These are phyloP conservation scores for Rhizopus microsporus DNA, from an alignment of 371 early-diverging fungal species.

Conservation along the genomic window DNA sequence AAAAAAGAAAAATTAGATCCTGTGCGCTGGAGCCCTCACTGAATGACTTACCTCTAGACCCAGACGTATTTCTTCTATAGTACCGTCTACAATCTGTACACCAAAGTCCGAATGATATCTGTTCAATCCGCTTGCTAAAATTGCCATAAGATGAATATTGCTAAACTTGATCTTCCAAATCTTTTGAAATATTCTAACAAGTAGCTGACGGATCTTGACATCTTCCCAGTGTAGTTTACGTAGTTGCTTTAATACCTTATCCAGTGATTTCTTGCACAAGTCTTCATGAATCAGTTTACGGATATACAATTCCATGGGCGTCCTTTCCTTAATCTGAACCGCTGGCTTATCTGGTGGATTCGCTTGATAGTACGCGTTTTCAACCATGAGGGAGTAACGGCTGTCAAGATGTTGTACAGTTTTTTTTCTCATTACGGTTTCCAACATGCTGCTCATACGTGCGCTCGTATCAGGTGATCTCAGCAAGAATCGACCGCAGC, in stretches of 20 bases:
- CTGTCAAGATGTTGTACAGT: slow-evolving; percentile 81
- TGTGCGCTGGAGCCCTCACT: no score
- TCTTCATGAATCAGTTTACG: slow-evolving; percentile 85
- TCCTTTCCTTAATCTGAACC: slow-evolving; percentile 61
- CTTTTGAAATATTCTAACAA: slow-evolving; percentile 75
- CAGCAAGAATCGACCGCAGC: slow-evolving; percentile 87
- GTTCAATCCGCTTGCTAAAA: slow-evolving; percentile 75
- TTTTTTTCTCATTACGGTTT: slow-evolving; percentile 88
- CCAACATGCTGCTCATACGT: slow-evolving; percentile 72
- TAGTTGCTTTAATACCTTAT: slow-evolving; percentile 72
- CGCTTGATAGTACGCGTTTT: slow-evolving; percentile 91
- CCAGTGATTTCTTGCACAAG: slow-evolving; percentile 65
- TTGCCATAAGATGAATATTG: slow-evolving; percentile 82
- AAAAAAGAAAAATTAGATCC: background rate
- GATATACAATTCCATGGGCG: slow-evolving; percentile 82
- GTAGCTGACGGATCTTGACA: slow-evolving; percentile 36
- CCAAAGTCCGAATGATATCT: slow-evolving; percentile 87
- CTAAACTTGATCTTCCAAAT: slow-evolving; percentile 92
- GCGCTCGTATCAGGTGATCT: slow-evolving; percentile 73
- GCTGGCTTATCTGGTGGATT: slow-evolving; percentile 78
- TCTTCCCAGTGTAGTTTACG: slow-evolving; percentile 91
- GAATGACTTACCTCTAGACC: slow-evolving; percentile 73
- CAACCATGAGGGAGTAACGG: slow-evolving; percentile 84
- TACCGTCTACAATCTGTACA: slow-evolving; percentile 79
- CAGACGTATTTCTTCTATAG: slow-evolving; percentile 86